Conservation (phyloP, 805 yeast genomes). For the Lachancea mirantina region DNA sequence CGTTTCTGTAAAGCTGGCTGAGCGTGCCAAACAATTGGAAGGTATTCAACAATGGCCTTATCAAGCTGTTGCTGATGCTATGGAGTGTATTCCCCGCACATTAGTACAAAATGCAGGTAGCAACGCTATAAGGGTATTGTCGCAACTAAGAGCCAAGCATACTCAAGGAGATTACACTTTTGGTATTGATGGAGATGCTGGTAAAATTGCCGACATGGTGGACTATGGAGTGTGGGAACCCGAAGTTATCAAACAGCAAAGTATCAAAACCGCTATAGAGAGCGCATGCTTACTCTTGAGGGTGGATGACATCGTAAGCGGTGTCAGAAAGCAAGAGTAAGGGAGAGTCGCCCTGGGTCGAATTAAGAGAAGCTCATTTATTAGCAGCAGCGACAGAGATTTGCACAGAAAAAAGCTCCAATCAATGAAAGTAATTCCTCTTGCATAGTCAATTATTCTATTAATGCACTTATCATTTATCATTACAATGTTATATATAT, state of each 20-base stretch:
- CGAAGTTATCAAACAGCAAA: constrained; percentile 93
- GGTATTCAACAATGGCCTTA: constrained; percentile 99
- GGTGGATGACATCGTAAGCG: constrained; percentile 96
- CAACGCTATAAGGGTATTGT: constrained; percentile 80
- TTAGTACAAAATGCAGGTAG: constrained; percentile 97
- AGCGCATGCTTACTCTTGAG: constrained; percentile 90
- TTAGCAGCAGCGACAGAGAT: no score
- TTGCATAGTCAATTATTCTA: no score
- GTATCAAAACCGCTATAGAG: constrained; percentile 96
- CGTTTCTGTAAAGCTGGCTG: constrained; percentile 77
- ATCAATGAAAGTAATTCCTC: no score
- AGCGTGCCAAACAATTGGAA: constrained; percentile 84
- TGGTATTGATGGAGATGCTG: constrained; percentile 93
- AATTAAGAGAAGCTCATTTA: neutral
- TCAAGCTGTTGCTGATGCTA: constrained; percentile 97
- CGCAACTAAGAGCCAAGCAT: constrained; percentile 92
- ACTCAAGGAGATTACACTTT: constrained; percentile 79
- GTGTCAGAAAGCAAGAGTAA: constrained; percentile 58
- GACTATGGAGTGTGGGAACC: constrained; percentile 99
- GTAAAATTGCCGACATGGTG: constrained; percentile 92
- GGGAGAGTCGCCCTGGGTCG: no score
- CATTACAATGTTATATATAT: neutral
- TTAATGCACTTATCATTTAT: no score
- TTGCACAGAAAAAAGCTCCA: no score
- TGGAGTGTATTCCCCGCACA: constrained; percentile 97